phyloP scores from a whole-genome alignment of 1,284 basidiomycete species.

The Mycosarcoma mackinlayi region DNA sequence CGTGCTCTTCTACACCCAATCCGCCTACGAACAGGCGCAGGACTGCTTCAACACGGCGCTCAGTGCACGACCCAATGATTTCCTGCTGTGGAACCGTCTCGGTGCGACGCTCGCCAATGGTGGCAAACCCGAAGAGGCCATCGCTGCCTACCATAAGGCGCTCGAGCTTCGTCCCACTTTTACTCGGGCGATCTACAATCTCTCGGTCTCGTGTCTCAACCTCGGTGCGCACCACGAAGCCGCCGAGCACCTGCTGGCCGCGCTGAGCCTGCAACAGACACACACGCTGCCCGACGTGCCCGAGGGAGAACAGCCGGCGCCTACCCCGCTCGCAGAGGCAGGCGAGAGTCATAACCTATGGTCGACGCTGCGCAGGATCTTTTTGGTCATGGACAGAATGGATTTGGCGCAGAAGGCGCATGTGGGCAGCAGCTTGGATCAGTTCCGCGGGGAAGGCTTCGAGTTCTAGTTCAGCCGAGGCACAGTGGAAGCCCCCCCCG shows the following conservation, averaged over 20 bases:
- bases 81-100: conserved; percentile 93
- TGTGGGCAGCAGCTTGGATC: conserved; percentile 73
- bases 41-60: conserved; percentile 92
- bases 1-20: conserved; percentile 88
- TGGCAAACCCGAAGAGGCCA: conserved; percentile 89
- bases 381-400: conserved; percentile 69
- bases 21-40: conserved; percentile 81
- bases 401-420: conserved; percentile 72
- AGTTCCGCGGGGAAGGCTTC: conserved; percentile 82
- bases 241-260: conserved; percentile 94
- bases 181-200: conserved; percentile 96
- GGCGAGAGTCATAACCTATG: conserved; percentile 76
- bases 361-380: conserved; percentile 86
- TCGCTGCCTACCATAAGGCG: conserved; percentile 92
- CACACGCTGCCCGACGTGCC: conserved; percentile 65
- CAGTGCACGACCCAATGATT: conserved; percentile 84
- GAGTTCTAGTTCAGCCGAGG: conserved; percentile 77
- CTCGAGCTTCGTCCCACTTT: conserved; percentile 94
- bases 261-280: conserved; percentile 80
- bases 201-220: conserved; percentile 96
- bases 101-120: conserved; percentile 96
- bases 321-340: conserved; percentile 59
- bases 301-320: conserved; percentile 40
- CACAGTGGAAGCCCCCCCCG: too few relatives aligned
- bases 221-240: conserved; percentile 96